phyloP scores from a whole-genome alignment of 192 early-diverging fungal species.

The Phlyctochytrium arcticum region DNA sequence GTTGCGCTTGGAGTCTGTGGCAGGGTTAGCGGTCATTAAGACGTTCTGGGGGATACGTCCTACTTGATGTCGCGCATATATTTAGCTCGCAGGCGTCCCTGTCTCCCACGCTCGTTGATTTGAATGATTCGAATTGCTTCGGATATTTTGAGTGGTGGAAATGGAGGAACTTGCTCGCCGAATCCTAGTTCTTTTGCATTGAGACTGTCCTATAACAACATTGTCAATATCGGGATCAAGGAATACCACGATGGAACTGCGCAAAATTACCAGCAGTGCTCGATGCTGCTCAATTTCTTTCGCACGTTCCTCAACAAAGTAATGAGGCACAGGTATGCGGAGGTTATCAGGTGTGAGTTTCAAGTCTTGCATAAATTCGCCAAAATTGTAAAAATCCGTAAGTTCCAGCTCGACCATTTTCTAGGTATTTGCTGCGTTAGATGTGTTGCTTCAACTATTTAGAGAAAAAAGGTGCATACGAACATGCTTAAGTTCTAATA shows the following conservation, averaged over 20 bases:
- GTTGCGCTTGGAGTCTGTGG: conserved; percentile 45
- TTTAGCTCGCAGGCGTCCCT: conserved; percentile 54
- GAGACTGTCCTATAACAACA: conserved; percentile 29
- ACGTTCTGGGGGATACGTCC: neutral
- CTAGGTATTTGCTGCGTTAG: conserved; percentile 12
- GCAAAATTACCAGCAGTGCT: conserved; percentile 10
- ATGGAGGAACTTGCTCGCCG: conserved; percentile 37
- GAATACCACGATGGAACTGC: no score
- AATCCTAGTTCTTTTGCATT: conserved; percentile 45
- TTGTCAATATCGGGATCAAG: no score
- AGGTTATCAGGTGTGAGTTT: conserved; percentile 57
- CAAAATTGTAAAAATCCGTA: conserved; percentile 47
- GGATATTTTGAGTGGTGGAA: conserved; percentile 39
- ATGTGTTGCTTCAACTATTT: neutral
- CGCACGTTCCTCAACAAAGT: conserved; percentile 48
- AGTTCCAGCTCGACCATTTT: conserved; percentile 56
- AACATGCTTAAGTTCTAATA: conserved; percentile 58
- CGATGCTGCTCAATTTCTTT: conserved; percentile 11
- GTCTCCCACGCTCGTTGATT: conserved; percentile 53
- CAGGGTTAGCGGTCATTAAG: neutral
- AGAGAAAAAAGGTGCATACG: neutral
- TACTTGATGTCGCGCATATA: conserved; percentile 62
- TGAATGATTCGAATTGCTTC: conserved; percentile 57
- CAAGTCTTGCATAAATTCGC: conserved; percentile 52
- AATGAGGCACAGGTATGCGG: conserved; percentile 43